phyloP scores from a whole-genome alignment of 306 rosid genomes.

The Vigna reflexopilosa region DNA sequence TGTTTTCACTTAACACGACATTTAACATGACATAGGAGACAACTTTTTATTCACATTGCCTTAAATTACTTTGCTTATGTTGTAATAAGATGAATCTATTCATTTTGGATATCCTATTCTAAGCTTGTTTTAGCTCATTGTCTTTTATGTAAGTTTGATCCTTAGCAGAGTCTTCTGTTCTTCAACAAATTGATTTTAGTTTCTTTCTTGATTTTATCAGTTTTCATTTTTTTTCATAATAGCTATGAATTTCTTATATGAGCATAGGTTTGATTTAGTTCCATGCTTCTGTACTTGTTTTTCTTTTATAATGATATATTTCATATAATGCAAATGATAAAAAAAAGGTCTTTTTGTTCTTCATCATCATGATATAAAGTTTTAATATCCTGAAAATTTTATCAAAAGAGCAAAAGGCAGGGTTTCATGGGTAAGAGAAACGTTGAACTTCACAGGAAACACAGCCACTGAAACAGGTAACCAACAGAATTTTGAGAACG shows the following conservation, averaged over 20 bases:
- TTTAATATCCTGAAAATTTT: not conserved
- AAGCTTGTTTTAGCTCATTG: not conserved
- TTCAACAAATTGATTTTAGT: not conserved
- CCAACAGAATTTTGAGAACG: slow-evolving; percentile 8
- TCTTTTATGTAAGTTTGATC: not conserved
- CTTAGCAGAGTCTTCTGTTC: slow-evolving; percentile 27
- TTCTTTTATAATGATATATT: too few relatives aligned
- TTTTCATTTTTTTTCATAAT: too few relatives aligned
- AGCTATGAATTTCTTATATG: too few relatives aligned
- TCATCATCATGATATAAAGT: slow-evolving; percentile 16
- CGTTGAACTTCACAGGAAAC: slow-evolving; percentile 19
- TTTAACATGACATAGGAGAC: not conserved
- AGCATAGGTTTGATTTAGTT: too few relatives aligned
- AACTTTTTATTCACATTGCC: not conserved
- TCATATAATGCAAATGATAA: too few relatives aligned
- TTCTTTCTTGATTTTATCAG: too few relatives aligned
- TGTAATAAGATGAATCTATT: not conserved
- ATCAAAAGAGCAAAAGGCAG: not conserved
- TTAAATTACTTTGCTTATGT: not conserved
- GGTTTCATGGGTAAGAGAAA: slow-evolving; percentile 7
- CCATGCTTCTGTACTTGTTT: too few relatives aligned
- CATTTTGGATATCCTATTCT: not conserved
- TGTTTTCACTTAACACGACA: not conserved
- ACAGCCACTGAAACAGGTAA: slow-evolving; percentile 1
- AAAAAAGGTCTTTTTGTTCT: not conserved